Conservation (phyloP, 78 protist genomes). For the Paulinella micropora region DNA sequence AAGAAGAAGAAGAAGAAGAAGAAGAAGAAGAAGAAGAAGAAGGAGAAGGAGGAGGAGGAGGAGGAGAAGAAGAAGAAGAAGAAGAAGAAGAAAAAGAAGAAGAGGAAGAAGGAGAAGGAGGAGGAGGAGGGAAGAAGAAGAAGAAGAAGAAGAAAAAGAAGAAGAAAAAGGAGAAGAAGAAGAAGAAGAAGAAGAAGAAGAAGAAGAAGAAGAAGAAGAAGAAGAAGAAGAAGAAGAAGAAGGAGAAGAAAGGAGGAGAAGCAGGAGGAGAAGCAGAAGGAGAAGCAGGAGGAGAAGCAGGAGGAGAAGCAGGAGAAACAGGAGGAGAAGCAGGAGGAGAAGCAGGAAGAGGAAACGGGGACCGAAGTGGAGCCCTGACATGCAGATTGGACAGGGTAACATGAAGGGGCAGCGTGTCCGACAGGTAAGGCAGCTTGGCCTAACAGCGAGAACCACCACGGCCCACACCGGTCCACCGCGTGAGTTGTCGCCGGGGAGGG, state of each 20-base stretch:
- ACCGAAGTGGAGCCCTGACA: background rate
- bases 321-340: too few species aligned
- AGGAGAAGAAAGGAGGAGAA: background rate
- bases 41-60: background rate
- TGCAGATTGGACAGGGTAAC: too few species aligned
- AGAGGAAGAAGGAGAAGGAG: background rate
- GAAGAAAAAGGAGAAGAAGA: background rate
- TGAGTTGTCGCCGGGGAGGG: too few species aligned
- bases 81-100: background rate
- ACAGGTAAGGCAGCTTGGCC: too few species aligned
- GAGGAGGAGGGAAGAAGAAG: background rate
- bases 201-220: background rate
- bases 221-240: too few species aligned
- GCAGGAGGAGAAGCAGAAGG: too few species aligned
- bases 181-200: background rate
- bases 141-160: background rate
- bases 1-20: background rate
- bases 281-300: too few species aligned
- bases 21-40: background rate
- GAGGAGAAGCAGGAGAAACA: too few species aligned
- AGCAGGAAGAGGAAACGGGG: too few species aligned
- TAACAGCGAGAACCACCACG: too few species aligned
- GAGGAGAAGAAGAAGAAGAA: slow-evolving; percentile 1
- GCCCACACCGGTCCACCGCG: too few species aligned
- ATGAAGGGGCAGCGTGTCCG: too few species aligned